Evolutionary conservation across 2,329 filamentous ascomycete genomes (phyloP), one percentile per base, ranked within the genome.

Genomic region (Thermothelomyces thermophilus): DNA sequence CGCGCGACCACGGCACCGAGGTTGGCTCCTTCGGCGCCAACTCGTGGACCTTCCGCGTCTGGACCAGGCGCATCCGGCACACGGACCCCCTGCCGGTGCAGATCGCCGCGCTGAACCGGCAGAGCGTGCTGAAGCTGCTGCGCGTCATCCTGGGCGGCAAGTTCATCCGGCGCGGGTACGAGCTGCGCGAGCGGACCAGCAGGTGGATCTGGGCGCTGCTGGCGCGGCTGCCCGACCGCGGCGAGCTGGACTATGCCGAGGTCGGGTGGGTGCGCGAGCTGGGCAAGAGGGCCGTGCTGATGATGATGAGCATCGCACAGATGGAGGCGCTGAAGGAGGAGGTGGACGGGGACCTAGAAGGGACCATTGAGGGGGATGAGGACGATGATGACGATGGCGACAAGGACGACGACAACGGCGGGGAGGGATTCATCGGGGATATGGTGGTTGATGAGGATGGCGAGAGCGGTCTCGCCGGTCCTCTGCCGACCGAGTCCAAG

Each of bases 171-270:
- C 76, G 75, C 43, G 78, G 77, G n/a, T 68, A 73, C 19, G 73
- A 76, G 26, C 71, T 89, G 26, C 73, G 80, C 22, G 76, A 79
- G 59, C 77, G 83, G 41, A 82, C 87, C 4, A 90, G 88, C 52
- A 76, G 82, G 14, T 97, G 91, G 91, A 72, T 87, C 3, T 96
- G 90, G 90, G 83, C 85, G 0, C 67, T 95, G 50, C 72, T 96
- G 39, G 88, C 86, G 2, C 78, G 82, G 50, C 75, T 91, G 51
- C 83, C 86, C 0, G 86, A 87, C 31, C 71, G 80, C 9, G 89
- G 89, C 1, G 82, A 87, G 64, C 71, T 96, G 64, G 80, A 81
- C 53, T 85, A 87, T 55, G 78, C 82, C 37, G 86, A 93, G 61
- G 79, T 95, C 28, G 84, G 82, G 5, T 80, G 82, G 60, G 72